Evolutionary conservation across 192 early-diverging fungal species (phyloP), one percentile per base, ranked within the genome.

Genomic region (Coemansia sp.): DNA sequence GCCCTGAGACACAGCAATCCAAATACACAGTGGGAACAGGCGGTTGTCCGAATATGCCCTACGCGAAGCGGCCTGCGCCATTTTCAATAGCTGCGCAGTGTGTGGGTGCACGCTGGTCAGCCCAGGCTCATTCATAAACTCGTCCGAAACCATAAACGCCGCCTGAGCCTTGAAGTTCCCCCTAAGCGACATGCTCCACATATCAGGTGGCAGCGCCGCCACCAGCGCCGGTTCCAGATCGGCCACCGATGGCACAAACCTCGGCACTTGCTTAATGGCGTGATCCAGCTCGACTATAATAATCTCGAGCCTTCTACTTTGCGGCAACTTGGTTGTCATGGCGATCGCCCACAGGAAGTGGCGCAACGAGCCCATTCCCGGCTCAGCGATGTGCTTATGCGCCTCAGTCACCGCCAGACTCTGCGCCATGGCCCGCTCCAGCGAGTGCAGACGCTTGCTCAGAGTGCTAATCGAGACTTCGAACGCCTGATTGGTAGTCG

Each of bases 211-310:
- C 21, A 82, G n/a, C 16, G 45, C 34, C 12, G 61, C 6, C 39
- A 76, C 18, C 20, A 82, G 28, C 20, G 62, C 59, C 14, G 79
- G 79, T 58, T 73, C 70, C 16, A 82, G 61, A 20, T 76, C 79
- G 3, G 53, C 47, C 5, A 58, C 57, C 12, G 60, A 63, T 3
- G 39, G 65, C 25, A 23, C 21, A 34, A 67, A 72, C 0, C 66
- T 67, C 0, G 78, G 73, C 11, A 81, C 14, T 3, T 18, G 13
- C 13, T 7, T 7, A 20, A 20, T 26, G 3, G 69, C 69, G 14
- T 75, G 58, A 0, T 64, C 33, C 10, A 81, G 16, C 59, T 67
- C 66, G 6, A 5, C 3, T 39, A 59, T n/a, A 1, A 70, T 63
- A 11, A 61, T 43, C 1, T 21, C 21, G 45, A 42, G 38, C 23